These are phyloP conservation scores for Nissolia schottii DNA, from an alignment of 306 rosid genomes.

Conservation along the genomic window DNA sequence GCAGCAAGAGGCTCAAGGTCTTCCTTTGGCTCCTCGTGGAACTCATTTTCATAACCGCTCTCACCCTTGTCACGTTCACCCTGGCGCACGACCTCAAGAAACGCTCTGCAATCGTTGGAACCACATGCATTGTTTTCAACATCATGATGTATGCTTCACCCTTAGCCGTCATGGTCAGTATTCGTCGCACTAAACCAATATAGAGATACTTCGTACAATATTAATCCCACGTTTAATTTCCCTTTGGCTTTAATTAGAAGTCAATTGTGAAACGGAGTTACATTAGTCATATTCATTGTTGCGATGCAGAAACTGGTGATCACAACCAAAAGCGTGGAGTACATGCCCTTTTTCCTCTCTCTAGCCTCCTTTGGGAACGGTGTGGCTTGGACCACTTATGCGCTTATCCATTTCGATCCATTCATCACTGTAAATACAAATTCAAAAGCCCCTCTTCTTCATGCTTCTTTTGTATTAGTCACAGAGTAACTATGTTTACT, in stretches of 20 bases:
- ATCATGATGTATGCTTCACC: slow-evolving; percentile 94
- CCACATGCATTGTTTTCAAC: slow-evolving; percentile 55
- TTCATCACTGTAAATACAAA: slow-evolving; percentile 50
- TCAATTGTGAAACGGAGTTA: neutral
- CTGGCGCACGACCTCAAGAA: slow-evolving; percentile 31
- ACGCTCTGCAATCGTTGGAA: slow-evolving; percentile 65
- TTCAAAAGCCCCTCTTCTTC: neutral
- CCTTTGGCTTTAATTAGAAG: neutral
- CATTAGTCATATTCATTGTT: neutral
- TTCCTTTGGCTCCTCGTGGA: slow-evolving; percentile 33
- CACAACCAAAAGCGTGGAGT: slow-evolving; percentile 78
- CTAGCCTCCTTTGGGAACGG: slow-evolving; percentile 68
- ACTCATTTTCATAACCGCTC: slow-evolving; percentile 37
- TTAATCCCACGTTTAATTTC: too few relatives aligned
- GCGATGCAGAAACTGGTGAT: slow-evolving; percentile 74
- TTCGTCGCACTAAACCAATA: neutral
- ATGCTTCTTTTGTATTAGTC: neutral
- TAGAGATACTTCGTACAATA: too few relatives aligned
- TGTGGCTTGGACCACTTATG: slow-evolving; percentile 73
- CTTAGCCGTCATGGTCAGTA: slow-evolving; percentile 60
- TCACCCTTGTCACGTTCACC: slow-evolving; percentile 35
- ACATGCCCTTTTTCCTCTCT: slow-evolving; percentile 79
- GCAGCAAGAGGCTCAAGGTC: slow-evolving; percentile 55
- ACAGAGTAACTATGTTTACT: too few relatives aligned
- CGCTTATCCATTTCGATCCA: slow-evolving; percentile 70